These are phyloP conservation scores for Metschnikowia cerradonensis DNA, from an alignment of 805 yeast genomes.

Conservation along the genomic window DNA sequence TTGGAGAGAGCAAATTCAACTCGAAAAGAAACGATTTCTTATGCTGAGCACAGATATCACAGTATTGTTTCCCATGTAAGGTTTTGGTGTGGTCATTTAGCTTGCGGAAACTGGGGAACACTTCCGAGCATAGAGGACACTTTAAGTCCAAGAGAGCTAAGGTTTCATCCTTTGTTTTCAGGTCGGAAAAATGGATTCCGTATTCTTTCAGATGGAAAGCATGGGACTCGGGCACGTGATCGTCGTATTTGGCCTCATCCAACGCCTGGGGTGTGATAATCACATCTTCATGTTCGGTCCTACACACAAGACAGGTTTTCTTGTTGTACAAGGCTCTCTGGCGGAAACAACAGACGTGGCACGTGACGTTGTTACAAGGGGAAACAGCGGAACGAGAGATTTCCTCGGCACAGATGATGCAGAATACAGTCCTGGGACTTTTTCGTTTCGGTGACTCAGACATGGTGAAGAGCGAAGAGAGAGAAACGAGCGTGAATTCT, in stretches of 20 bases:
- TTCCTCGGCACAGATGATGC: slow-evolving; percentile 82
- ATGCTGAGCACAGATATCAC: slow-evolving; percentile 73
- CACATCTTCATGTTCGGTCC: slow-evolving; percentile 59
- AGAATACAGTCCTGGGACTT: slow-evolving; percentile 30
- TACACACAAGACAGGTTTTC: slow-evolving; percentile 75
- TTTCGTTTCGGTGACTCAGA: not conserved
- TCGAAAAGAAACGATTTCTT: slow-evolving; percentile 78
- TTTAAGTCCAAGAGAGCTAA: slow-evolving; percentile 46
- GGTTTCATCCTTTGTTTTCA: slow-evolving; percentile 45
- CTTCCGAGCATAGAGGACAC: slow-evolving; percentile 52
- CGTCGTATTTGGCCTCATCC: slow-evolving; percentile 30
- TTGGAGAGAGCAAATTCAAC: slow-evolving; percentile 54
- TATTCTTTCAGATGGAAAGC: slow-evolving; percentile 39
- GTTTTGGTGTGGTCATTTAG: slow-evolving; percentile 61
- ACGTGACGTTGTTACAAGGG: slow-evolving; percentile 80
- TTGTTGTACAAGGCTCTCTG: slow-evolving; percentile 77
- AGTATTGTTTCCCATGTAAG: slow-evolving; percentile 61
- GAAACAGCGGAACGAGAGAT: slow-evolving; percentile 63
- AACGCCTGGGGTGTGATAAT: slow-evolving; percentile 51
- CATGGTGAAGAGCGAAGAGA: not conserved
- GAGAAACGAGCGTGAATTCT: not conserved
- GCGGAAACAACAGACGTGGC: slow-evolving; percentile 78
- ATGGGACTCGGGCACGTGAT: slow-evolving; percentile 30
- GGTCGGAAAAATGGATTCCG: slow-evolving; percentile 58
- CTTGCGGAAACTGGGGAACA: slow-evolving; percentile 48